These are phyloP conservation scores for Cenchrus americanus DNA, from an alignment of 176 grass and related monocot species.

Conservation along the genomic window DNA sequence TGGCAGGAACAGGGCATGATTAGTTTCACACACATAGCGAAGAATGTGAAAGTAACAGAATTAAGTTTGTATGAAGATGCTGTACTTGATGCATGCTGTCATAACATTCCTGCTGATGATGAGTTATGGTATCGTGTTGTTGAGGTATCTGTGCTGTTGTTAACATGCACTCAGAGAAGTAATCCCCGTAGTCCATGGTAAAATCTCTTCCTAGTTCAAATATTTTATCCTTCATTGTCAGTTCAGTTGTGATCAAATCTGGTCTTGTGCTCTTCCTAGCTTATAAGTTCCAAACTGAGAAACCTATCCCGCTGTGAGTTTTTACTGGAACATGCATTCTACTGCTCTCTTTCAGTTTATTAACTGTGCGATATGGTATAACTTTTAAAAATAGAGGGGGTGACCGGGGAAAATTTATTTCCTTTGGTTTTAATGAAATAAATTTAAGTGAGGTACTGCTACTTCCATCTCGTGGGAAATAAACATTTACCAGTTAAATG, in stretches of 20 bases:
- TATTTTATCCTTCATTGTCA: background rate
- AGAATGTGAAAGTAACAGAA: constrained; percentile 71
- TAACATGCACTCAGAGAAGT: constrained; percentile 60
- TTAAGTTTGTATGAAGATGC: constrained; percentile 91
- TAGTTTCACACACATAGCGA: constrained; percentile 74
- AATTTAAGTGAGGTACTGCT: background rate
- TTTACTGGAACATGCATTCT: background rate
- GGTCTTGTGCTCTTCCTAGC: constrained; percentile 5
- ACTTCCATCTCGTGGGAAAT: background rate
- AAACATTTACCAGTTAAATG: background rate
- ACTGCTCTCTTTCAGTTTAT: background rate
- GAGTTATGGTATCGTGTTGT: constrained; percentile 71
- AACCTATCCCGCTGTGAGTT: background rate
- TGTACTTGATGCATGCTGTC: constrained; percentile 78
- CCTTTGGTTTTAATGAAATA: constrained; percentile 23
- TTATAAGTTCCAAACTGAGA: background rate
- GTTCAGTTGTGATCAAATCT: background rate
- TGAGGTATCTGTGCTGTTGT: constrained; percentile 76
- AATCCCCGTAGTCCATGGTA: constrained; percentile 92
- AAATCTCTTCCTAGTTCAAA: constrained; percentile 19
- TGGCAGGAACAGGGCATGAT: constrained; percentile 77
- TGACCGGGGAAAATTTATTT: background rate
- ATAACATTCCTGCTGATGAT: constrained; percentile 75
- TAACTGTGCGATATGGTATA: background rate
- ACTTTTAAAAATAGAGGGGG: background rate